Evolutionary conservation across 352 stramenopile species (phyloP).

Genomic region (Phytophthora idaei): DNA sequence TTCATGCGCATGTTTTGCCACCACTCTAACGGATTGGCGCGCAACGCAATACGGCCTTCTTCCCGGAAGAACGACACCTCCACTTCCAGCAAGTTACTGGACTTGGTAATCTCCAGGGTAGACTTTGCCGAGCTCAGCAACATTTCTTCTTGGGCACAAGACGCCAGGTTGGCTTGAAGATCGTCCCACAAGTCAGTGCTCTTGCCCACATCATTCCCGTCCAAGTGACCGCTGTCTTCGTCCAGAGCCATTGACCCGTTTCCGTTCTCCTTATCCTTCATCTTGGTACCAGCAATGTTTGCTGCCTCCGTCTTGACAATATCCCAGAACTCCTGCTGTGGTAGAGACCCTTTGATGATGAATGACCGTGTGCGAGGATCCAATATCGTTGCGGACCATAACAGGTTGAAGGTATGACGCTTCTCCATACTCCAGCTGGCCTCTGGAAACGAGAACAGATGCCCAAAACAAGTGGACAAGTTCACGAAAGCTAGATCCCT

Average conservation of each 20-base stretch:
- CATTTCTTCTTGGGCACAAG: constrained; percentile 78
- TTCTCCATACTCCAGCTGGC: constrained; percentile 48
- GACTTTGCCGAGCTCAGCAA: constrained; percentile 71
- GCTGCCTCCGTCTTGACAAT: constrained; percentile 66
- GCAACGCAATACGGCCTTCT: constrained; percentile 59
- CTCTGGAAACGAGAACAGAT: constrained; percentile 57
- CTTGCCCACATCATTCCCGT: constrained; percentile 25
- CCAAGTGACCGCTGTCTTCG: constrained; percentile 41
- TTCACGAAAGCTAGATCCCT: constrained; percentile 59
- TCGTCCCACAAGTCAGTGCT: constrained; percentile 77
- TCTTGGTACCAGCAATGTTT: constrained; percentile 57
- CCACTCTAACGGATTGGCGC: constrained; percentile 74
- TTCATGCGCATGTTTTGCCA: constrained; percentile 80
- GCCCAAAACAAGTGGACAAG: constrained; percentile 59
- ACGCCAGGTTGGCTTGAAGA: constrained; percentile 72
- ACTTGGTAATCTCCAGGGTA: constrained; percentile 69
- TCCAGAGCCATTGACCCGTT: constrained; percentile 45
- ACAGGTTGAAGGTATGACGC: constrained; percentile 61
- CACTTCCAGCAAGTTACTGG: constrained; percentile 76
- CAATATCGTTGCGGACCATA: constrained; percentile 75
- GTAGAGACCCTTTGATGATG: constrained; percentile 73
- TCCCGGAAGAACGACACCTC: constrained; percentile 84
- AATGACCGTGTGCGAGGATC: constrained; percentile 78
- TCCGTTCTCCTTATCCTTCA: constrained; percentile 55
- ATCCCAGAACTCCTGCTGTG: constrained; percentile 68